Base-by-base conservation (phyloP, 2,329 filamentous ascomycete genomes). In the Fusarium pseudograminearum region DNA sequence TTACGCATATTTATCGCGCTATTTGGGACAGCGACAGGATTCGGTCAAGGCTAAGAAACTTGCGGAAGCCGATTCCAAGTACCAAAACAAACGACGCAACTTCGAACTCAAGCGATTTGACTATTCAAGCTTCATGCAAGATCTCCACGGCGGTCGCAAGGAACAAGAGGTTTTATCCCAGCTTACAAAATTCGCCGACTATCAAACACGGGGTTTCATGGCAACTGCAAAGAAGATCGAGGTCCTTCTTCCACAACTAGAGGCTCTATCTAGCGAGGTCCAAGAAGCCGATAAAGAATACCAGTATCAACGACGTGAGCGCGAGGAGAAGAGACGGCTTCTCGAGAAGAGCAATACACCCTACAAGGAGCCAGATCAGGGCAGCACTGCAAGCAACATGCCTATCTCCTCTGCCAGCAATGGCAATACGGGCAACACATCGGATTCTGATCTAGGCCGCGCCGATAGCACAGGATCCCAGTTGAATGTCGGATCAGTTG, bases 91-190 rank as follows among this genome's bases (percentile, higher is more conserved):
- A 83, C 89, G 94, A 71, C 90, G 93, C 45, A 97, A 94, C 73
- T 99, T 99, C 76, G 96, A 99, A 82, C 86, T 99, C 60, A 98
- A 97, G 82, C 91, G 97, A 12, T 99, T 99, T 76, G 97, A 99
- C 80, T 99, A 99, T 79, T 98, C 95, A 5, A 97, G 93, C 16
- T 99, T 98, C 77, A 97, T 99, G 93, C 95, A 98, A 76, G 96
- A 99, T 82, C 85, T 99, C n/a, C 96, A 98, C 69, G 96, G 96
- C 31, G 96, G 96, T n/a, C 91, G 96, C 67, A 99, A 98, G 78
- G 96, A 99, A 75, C 96, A 98, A 76, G 96, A 99, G 78, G 93
- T 99, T 7, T 81, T 99, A 31, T 98, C 95, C 2, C 93, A 98
- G 77, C 85, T 99, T 33, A 99, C 96, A 3, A 95, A 91, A 77